phyloP scores from a whole-genome alignment of 495 filamentous ascomycete species.

The Hypoxylon cercidicola region DNA sequence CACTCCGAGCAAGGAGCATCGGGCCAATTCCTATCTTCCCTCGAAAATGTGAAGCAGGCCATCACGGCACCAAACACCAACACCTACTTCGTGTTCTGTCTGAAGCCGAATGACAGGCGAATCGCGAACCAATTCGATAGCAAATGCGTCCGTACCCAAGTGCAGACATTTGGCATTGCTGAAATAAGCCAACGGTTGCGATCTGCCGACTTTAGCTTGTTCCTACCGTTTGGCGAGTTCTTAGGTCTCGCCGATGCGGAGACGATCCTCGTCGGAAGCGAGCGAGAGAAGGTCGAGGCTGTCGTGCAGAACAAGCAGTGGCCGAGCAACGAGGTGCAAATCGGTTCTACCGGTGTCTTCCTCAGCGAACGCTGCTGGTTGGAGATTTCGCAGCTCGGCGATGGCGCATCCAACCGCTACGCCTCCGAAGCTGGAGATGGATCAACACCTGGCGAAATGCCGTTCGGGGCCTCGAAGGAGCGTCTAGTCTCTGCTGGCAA shows the following conservation, averaged over 20 bases:
- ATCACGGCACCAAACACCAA: conserved; percentile 84
- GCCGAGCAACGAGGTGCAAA: conserved; percentile 89
- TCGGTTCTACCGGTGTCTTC: conserved; percentile 93
- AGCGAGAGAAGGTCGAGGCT: conserved; percentile 89
- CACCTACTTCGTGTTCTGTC: conserved; percentile 94
- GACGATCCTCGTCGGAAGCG: conserved; percentile 85
- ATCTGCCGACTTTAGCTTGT: conserved; percentile 94
- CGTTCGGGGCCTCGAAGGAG: conserved; percentile 75
- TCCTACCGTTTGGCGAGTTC: conserved; percentile 96
- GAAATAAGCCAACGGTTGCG: conserved; percentile 93
- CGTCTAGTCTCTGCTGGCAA: conserved; percentile 67
- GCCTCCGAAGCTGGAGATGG: conserved; percentile 58
- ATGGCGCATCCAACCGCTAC: conserved; percentile 67
- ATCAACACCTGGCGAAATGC: conserved; percentile 47
- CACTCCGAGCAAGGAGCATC: conserved; percentile 81
- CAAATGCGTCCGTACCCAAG: conserved; percentile 94
- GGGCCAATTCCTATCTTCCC: conserved; percentile 87
- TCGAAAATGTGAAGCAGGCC: conserved; percentile 88
- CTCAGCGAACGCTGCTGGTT: conserved; percentile 95
- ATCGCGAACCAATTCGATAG: conserved; percentile 99
- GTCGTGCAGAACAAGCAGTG: conserved; percentile 89
- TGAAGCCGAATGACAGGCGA: conserved; percentile 96
- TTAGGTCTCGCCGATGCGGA: conserved; percentile 87
- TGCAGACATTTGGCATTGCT: conserved; percentile 95
- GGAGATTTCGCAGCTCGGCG: conserved; percentile 81